These are phyloP conservation scores for Rhizopogon vinicolor DNA, from an alignment of 768 basidiomycete species.

Conservation along the genomic window DNA sequence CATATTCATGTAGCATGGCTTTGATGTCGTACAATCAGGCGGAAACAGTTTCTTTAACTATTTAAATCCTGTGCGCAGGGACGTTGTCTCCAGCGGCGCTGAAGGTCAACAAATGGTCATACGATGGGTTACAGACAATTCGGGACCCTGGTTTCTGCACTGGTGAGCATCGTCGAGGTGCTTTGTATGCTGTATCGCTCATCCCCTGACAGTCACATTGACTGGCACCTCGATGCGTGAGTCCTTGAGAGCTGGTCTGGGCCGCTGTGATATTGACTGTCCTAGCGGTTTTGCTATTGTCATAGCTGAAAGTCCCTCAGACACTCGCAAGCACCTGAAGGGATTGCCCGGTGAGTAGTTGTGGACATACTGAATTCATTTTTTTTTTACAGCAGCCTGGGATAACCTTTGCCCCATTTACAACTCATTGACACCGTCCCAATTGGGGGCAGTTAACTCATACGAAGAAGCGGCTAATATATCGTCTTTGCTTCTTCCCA, in stretches of 20 bases:
- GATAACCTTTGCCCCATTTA: conserved; percentile 18
- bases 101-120: conserved; percentile 41
- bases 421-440: conserved; percentile 13
- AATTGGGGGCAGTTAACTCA: conserved; percentile 17
- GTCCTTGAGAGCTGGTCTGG: background rate
- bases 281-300: conserved; percentile 23
- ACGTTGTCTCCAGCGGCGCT: conserved; percentile 19
- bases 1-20: too few species aligned
- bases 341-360: conserved; percentile 11
- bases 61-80: conserved; percentile 32
- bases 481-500: conserved; percentile 11
- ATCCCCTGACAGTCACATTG: conserved; percentile 17
- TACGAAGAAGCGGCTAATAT: conserved; percentile 16
- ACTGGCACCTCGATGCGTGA: conserved; percentile 24
- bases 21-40: conserved; percentile 30
- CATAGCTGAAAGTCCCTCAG: conserved; percentile 19
- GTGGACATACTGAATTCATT: background rate
- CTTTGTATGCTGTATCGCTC: background rate
- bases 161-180: conserved; percentile 15
- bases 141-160: conserved; percentile 53
- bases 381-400: conserved; percentile 14
- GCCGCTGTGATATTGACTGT: background rate
- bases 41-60: conserved; percentile 25
- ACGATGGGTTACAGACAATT: conserved; percentile 59
- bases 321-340: conserved; percentile 9